Evolutionary conservation across 345 rosid species (phyloP), one percentile per base, ranked within the genome.

Genomic region (Moringa oleifera): DNA sequence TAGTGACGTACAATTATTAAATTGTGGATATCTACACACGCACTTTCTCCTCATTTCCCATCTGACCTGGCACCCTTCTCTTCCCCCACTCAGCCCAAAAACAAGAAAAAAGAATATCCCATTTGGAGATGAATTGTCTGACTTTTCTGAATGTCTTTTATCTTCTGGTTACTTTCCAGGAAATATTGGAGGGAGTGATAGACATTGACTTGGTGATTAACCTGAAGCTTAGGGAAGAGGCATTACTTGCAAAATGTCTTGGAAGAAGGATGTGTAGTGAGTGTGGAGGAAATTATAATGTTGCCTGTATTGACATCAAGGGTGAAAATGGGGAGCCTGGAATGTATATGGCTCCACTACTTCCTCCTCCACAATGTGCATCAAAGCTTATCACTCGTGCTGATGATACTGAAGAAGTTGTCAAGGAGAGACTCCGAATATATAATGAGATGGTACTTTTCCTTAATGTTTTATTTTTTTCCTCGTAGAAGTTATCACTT

Each of bases 301-400:
- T 94, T 64, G 99, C 99, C 0, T 77, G 83, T 51, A 87, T 94
- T 67, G 91, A 94, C 78, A 79, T 94, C 73, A 87, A 88, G 80
- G 87, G 82, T 25, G 83, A 86, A 74, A 75, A 88, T 73, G 91
- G 81, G 57, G 84, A 68, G 68, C 86, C 97, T 2, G 81, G 85
- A 31, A 88, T 94, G 85, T 81, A 87, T 68, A 91, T 94, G 99
- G 85, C 85, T 76, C 91, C 99, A 0, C 96, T 94, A 58, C 99
- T 80, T 75, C 93, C 99, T 52, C 99, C 99, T n/a, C 77, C 89
- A 15, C 75, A 83, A 16, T 94, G 99, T 68, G 86, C 76, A 20
- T 62, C 86, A 8, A 94, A 94, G 83, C 97, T 94, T 61, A 79
- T 94, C 62, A 83, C 70, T 56, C 93, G 99, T 41, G 69, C 93